Evolutionary conservation across 257 asterid species (phyloP), one percentile per base, ranked within the genome.

Genomic region (Solanum bulbocastanum): DNA sequence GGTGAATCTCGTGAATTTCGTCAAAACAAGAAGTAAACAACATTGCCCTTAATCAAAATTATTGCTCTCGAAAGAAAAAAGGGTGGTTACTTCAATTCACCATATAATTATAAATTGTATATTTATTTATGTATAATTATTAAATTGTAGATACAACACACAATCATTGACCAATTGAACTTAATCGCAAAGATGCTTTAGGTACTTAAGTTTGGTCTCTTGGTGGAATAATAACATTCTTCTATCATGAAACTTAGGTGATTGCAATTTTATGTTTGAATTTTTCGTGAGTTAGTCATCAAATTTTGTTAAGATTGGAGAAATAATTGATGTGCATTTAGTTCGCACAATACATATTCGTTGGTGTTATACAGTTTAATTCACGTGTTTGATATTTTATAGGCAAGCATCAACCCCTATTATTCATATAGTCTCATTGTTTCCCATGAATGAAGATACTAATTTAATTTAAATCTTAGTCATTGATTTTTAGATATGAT

Each of bases 1-100:
- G 87, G 90, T 5, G 93, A 88, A 73, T 93, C 92, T 7, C 90
- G 78, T 88, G 93, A 90, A 89, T 81, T 69, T 39, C 88, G 87
- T 40, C 73, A 79, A 5, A 84, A 85, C 23, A 87, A 35, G 16
- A 83, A 84, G 65, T 90, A 86, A 39, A 39, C 83, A 15, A 12
- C 89, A 23, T 49, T 86, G 84, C 79, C 87, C 85, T 76, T 90
- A 81, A 88, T 46, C n/a, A 49, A 3, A 83, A 73, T 16, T 36
- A 25, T 5, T 7, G 13, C 35, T 32, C 32, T 30, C 2, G 39
- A 27, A 16, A 14, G 7, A 27, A 42, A 14, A 79, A 40, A 7
- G 66, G 42, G 6, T 7, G 9, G 1, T 49, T 15, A 42, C 32
- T 27, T 82, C 30, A 25, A 20, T 22, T 25, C 36, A 13, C 42